These are phyloP conservation scores for Claviceps paspali DNA, from an alignment of 2,329 filamentous ascomycete genomes.

Conservation along the genomic window DNA sequence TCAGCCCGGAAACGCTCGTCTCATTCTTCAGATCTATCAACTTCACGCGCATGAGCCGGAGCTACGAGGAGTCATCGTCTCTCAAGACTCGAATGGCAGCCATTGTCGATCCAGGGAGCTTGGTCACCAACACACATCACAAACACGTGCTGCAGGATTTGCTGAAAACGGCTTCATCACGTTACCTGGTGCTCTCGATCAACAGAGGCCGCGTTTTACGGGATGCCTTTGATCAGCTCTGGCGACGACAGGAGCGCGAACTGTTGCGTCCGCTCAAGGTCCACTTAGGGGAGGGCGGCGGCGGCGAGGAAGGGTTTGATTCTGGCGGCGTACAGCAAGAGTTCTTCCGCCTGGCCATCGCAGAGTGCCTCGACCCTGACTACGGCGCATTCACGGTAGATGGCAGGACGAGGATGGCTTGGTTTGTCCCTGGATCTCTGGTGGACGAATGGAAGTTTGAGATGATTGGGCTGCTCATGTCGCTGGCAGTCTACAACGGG, in stretches of 20 bases:
- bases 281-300: conserved; percentile 63
- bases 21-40: conserved; percentile 82
- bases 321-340: conserved; percentile 94
- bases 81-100: conserved; percentile 40
- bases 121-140: conserved; percentile 42
- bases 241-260: conserved; percentile 71
- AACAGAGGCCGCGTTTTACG: conserved; percentile 50
- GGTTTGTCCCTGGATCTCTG: conserved; percentile 71
- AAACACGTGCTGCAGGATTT: conserved; percentile 46
- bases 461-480: conserved; percentile 73
- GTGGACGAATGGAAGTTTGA: conserved; percentile 86
- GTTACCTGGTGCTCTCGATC: conserved; percentile 56
- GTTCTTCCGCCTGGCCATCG: conserved; percentile 76
- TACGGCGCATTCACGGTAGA: conserved; percentile 75
- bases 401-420: conserved; percentile 59
- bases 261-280: conserved; percentile 78
- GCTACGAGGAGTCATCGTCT: conserved; percentile 54
- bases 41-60: conserved; percentile 69
- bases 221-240: conserved; percentile 76
- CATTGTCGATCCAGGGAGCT: conserved; percentile 36
- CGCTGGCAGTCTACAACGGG: conserved; percentile 83
- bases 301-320: conserved; percentile 82
- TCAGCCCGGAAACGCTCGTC: conserved; percentile 55
- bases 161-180: conserved; percentile 50
- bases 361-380: conserved; percentile 61